Percentiles rank a stretch among this genome's conserved stretches.
Evolutionary conservation across 2,329 filamentous ascomycete species (phyloP).

Genomic region (Aspergillus caelatus): DNA sequence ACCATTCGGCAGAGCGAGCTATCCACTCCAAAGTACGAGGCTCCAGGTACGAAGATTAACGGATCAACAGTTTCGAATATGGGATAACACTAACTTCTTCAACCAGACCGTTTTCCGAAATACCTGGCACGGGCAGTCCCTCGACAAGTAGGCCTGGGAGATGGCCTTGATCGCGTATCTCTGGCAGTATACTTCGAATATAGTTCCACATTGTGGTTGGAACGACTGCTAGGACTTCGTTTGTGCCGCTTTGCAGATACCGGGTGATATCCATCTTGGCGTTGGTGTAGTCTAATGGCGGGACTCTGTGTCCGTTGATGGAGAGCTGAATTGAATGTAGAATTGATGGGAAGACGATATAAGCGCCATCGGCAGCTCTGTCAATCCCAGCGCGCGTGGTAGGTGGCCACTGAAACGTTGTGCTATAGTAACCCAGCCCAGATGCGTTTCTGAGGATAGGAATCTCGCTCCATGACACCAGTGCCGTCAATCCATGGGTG

Average conservation of each 20-base stretch:
- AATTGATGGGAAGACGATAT: constrained; percentile 18
- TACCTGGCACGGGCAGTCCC: no score
- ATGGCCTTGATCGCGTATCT: no score
- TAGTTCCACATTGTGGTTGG: constrained; percentile 21
- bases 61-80: no score
- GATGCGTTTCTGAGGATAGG: constrained; percentile 30
- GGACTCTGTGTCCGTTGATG: constrained; percentile 18
- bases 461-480: constrained; percentile 41
- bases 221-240: constrained; percentile 13
- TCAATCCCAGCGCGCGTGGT: neutral
- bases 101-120: no score
- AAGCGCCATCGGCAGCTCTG: constrained; percentile 16
- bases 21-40: no score
- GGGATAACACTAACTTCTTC: no score
- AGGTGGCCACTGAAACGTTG: constrained; percentile 17
- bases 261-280: neutral
- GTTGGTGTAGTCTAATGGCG: constrained; percentile 15
- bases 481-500: constrained; percentile 30
- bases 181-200: neutral
- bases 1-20: no score
- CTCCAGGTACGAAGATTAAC: no score
- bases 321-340: constrained; percentile 11
- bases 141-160: no score
- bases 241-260: neutral
- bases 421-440: constrained; percentile 24